Conservation (phyloP, 2,329 filamentous ascomycete genomes). For the Fusarium drepaniforme region DNA sequence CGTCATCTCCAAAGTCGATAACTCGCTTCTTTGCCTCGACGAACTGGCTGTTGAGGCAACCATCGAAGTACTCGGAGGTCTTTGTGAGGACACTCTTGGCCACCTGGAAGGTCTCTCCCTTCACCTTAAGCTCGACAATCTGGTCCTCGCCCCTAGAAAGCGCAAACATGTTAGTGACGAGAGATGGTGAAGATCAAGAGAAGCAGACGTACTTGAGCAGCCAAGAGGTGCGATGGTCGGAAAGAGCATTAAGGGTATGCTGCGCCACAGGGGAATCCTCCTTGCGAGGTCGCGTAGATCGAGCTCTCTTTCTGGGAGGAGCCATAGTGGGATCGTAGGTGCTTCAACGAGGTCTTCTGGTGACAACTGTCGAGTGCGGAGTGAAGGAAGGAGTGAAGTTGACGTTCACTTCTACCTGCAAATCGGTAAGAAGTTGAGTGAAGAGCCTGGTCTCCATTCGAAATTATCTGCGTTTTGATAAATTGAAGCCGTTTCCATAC, state of each 20-base stretch:
- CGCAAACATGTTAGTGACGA: conserved; percentile 9
- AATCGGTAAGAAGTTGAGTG: neutral
- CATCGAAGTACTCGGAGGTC: conserved; percentile 51
- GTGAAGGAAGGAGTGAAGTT: neutral
- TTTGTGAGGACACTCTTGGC: conserved; percentile 47
- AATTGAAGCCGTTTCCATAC: neutral
- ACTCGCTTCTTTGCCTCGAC: conserved; percentile 43
- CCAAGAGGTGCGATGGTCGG: conserved; percentile 50
- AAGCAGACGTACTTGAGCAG: conserved; percentile 47
- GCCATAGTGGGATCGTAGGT: conserved; percentile 12
- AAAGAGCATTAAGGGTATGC: conserved; percentile 42
- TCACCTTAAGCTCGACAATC: conserved; percentile 45
- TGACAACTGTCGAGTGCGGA: neutral
- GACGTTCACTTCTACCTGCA: neutral
- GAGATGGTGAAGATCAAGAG: neutral
- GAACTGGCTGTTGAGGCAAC: conserved; percentile 45
- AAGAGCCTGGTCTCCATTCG: neutral
- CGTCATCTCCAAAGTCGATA: conserved; percentile 45
- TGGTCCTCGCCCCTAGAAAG: conserved; percentile 45
- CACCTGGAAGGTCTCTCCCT: conserved; percentile 47
- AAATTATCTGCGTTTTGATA: neutral
- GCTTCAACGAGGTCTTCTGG: too few relatives aligned
- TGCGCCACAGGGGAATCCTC: conserved; percentile 28
- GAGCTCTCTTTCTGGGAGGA: conserved; percentile 35
- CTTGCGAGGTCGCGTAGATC: conserved; percentile 19